These are phyloP conservation scores for Lippia alba DNA, from an alignment of 305 asterid genomes.

Conservation along the genomic window DNA sequence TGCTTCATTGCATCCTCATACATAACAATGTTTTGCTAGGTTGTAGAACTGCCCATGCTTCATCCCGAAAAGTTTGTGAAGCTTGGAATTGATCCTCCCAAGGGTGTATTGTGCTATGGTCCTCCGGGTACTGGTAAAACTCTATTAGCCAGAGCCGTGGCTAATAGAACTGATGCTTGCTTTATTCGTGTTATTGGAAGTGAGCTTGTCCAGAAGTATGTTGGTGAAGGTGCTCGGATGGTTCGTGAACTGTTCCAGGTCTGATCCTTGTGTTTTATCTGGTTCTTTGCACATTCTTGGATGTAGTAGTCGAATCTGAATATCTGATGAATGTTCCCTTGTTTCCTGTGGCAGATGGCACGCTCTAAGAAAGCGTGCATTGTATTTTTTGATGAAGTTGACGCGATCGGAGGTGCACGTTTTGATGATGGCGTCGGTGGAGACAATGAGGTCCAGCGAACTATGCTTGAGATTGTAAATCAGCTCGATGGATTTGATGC, in stretches of 20 bases:
- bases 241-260: constrained; percentile 93
- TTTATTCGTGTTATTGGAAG: constrained; percentile 89
- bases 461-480: constrained; percentile 97
- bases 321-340: constrained; percentile 7
- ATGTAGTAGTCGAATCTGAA: constrained; percentile 5
- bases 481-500: constrained; percentile 99
- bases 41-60: constrained; percentile 91
- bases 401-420: constrained; percentile 97
- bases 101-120: constrained; percentile 89
- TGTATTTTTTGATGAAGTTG: constrained; percentile 93
- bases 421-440: constrained; percentile 99
- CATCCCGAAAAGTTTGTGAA: constrained; percentile 89
- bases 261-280: background rate
- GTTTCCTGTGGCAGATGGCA: constrained; percentile 74
- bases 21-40: constrained; percentile 42
- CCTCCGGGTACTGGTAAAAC: constrained; percentile 93
- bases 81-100: constrained; percentile 91
- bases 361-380: constrained; percentile 98
- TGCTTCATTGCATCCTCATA: constrained; percentile 6
- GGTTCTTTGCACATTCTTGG: background rate
- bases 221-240: constrained; percentile 95
- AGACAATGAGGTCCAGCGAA: constrained; percentile 96
- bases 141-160: constrained; percentile 80
- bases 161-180: constrained; percentile 89
- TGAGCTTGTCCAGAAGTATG: constrained; percentile 89